phyloP scores from a whole-genome alignment of 2,329 filamentous ascomycete species.

The Fusarium bactridioides region DNA sequence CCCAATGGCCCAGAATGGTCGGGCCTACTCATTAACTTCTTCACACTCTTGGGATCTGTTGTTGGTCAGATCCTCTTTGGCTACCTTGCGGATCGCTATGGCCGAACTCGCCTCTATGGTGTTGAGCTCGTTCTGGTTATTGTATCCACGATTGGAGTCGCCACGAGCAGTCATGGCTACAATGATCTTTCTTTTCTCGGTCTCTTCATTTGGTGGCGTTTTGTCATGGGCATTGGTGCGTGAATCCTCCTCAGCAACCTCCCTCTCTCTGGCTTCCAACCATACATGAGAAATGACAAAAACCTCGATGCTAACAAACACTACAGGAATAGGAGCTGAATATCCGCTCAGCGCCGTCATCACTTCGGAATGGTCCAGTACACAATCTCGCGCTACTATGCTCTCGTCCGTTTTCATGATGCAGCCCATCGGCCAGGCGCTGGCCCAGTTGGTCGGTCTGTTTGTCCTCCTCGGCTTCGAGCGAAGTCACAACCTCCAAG shows the following conservation, averaged over 20 bases:
- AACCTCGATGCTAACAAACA: slow-evolving; percentile 8
- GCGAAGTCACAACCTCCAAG: slow-evolving; percentile 51
- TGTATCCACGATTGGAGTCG: slow-evolving; percentile 64
- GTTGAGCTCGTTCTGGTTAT: slow-evolving; percentile 65
- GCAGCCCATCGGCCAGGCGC: slow-evolving; percentile 72
- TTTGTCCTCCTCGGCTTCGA: slow-evolving; percentile 59
- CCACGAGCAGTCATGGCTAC: slow-evolving; percentile 60
- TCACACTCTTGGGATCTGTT: slow-evolving; percentile 61
- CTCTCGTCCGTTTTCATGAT: slow-evolving; percentile 73
- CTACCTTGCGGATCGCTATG: slow-evolving; percentile 62
- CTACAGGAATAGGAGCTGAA: slow-evolving; percentile 68
- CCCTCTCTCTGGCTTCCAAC: background rate
- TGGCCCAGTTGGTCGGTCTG: slow-evolving; percentile 69
- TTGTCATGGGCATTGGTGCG: slow-evolving; percentile 62
- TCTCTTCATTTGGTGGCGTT: slow-evolving; percentile 62
- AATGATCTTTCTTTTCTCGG: slow-evolving; percentile 59
- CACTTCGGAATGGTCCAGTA: slow-evolving; percentile 70
- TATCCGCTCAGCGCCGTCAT: slow-evolving; percentile 74
- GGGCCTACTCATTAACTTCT: slow-evolving; percentile 59
- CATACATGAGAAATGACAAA: background rate
- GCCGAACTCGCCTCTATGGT: slow-evolving; percentile 64
- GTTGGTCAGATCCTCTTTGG: slow-evolving; percentile 62
- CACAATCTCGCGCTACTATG: slow-evolving; percentile 72
- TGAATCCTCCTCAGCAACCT: background rate
- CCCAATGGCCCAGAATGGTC: slow-evolving; percentile 55